phyloP scores from a whole-genome alignment of 805 yeast genomes.

The Wickerhamomyces subpelliculosus region DNA sequence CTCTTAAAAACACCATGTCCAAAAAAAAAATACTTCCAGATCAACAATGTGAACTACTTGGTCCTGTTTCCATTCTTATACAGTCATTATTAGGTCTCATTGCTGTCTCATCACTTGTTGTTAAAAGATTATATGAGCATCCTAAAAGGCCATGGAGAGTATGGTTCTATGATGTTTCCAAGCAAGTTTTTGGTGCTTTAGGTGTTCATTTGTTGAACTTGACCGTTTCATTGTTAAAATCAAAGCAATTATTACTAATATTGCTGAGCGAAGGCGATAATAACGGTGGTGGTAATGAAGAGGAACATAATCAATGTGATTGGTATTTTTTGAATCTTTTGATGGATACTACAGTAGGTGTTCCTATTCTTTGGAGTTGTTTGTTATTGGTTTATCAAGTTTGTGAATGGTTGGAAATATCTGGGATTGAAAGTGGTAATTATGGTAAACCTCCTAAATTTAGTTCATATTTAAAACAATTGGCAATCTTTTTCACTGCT shows the following conservation, averaged over 20 bases:
- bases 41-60: slow-evolving; percentile 55
- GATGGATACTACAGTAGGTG: slow-evolving; percentile 91
- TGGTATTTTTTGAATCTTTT: slow-evolving; percentile 90
- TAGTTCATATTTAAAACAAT: slow-evolving; percentile 63
- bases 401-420: slow-evolving; percentile 22
- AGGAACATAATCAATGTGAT: slow-evolving; percentile 71
- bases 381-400: slow-evolving; percentile 45
- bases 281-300: slow-evolving; percentile 20
- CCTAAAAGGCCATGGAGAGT: slow-evolving; percentile 86
- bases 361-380: slow-evolving; percentile 63
- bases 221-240: slow-evolving; percentile 52
- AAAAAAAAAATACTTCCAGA: not conserved
- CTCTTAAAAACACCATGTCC: no score
- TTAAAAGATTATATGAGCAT: slow-evolving; percentile 71
- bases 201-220: slow-evolving; percentile 80
- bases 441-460: slow-evolving; percentile 59
- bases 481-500: slow-evolving; percentile 59
- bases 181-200: slow-evolving; percentile 82
- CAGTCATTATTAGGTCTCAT: slow-evolving; percentile 73
- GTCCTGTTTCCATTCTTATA: slow-evolving; percentile 78
- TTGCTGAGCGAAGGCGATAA: not conserved
- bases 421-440: slow-evolving; percentile 42
- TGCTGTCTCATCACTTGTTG: slow-evolving; percentile 64
- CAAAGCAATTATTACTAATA: slow-evolving; percentile 19
- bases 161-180: slow-evolving; percentile 86